These are phyloP conservation scores for Graphilbum fragrans DNA, from an alignment of 2,329 filamentous ascomycete genomes.

Conservation along the genomic window DNA sequence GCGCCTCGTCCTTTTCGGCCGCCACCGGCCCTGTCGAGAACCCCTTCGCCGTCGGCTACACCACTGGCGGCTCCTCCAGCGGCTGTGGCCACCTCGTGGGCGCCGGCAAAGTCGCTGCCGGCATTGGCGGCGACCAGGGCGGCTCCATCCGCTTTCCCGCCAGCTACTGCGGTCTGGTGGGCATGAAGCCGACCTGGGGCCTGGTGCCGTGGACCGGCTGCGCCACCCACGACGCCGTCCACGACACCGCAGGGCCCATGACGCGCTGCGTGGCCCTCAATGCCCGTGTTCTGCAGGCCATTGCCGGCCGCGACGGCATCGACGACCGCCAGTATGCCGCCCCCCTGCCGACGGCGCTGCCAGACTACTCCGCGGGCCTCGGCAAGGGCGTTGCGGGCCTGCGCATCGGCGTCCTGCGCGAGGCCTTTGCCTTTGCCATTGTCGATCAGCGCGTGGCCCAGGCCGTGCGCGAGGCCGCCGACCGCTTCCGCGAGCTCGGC, in stretches of 20 bases:
- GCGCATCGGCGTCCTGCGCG: conserved; percentile 29
- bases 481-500: conserved; percentile 24
- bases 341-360: too few species aligned
- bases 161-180: conserved; percentile 24
- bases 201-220: conserved; percentile 35
- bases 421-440: conserved; percentile 24
- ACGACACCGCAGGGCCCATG: conserved; percentile 32
- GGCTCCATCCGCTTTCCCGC: conserved; percentile 55
- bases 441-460: conserved; percentile 23
- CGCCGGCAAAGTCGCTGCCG: conserved; percentile 22
- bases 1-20: conserved; percentile 43
- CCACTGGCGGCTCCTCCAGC: conserved; percentile 63
- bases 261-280: conserved; percentile 26
- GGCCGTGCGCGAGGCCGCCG: conserved; percentile 21
- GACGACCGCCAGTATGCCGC: conserved; percentile 28
- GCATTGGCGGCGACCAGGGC: conserved; percentile 59
- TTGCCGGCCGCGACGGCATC: conserved; percentile 34
- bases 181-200: conserved; percentile 32
- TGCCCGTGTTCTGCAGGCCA: conserved; percentile 22
- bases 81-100: conserved; percentile 40
- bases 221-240: conserved; percentile 21
- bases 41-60: conserved; percentile 59
- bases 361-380: too few species aligned
- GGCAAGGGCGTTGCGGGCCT: conserved; percentile 21
- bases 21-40: conserved; percentile 64